Evolutionary conservation across 2,329 filamentous ascomycete genomes (phyloP), one percentile per base, ranked within the genome.

Genomic region (Curvularia hawaiiensis): DNA sequence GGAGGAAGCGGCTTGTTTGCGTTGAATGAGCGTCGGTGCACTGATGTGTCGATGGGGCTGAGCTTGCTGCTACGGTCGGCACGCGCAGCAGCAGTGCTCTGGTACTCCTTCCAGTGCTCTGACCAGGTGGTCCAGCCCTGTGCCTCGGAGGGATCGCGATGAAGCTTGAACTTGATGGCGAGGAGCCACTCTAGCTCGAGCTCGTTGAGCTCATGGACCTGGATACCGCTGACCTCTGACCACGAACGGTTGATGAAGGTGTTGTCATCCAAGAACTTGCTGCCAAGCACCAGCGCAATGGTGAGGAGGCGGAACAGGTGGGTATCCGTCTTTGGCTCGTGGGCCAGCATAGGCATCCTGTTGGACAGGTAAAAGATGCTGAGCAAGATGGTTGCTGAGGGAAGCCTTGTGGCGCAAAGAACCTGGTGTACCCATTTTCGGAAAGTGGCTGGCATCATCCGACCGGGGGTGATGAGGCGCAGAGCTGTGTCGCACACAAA

Each of bases 211-310:
- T 97, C 92, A 3, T 84, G 79, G 20, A 97, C 92, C 31, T 88
- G 83, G 65, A 97, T 96, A 60, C 91, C 91, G 77, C 92, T 97
- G 51, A 97, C 93, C 73, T 97, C 93, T 5, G 93, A 91, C 93
- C 93, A 97, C 1, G 93, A 97, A 54, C 91, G 90, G 79, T 97
- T 97, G 83, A 97, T 93, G 79, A 97, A 97, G 6, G 93, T 97
- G 79, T 97, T 97, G 82, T 97, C 93, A 71, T 97, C 93, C 65
- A 97, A 82, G 71, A 97, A 97, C 80, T 97, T 97, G 86, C 92
- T 96, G 59, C 92, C 93, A 52, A 97, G 83, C 50, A 97, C 84
- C 56, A 97, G 81, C 8, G 90, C 87, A 38, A 94, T 90, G 7
- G 92, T 96, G 63, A 97, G 84, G 80, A 96, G 89, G 59, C 92